Evolutionary conservation across 306 rosid genomes (phyloP).

Genomic region (Dalbergia cochinchinensis): DNA sequence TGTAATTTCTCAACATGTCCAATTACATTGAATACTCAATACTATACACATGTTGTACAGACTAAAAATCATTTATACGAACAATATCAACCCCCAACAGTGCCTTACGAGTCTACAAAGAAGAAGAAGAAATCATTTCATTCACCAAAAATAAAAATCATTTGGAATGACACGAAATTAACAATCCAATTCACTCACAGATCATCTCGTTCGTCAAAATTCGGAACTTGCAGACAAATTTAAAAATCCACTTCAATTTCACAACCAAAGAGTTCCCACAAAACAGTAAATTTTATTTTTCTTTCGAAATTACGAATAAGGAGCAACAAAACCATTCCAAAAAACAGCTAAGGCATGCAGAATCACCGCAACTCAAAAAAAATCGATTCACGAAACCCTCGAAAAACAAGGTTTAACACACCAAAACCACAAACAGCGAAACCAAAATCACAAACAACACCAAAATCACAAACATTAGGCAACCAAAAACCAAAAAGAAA

Average conservation of each 20-base stretch:
- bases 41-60: not conserved
- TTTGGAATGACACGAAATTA: not conserved
- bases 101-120: not conserved
- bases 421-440: slow-evolving; percentile 9
- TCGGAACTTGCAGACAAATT: not conserved
- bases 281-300: not conserved
- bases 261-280: not conserved
- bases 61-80: not conserved
- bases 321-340: not conserved
- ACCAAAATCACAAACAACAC: not conserved
- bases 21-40: not conserved
- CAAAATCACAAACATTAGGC: not conserved
- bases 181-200: not conserved
- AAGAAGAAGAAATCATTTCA: not conserved
- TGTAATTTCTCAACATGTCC: not conserved
- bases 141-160: not conserved
- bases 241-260: not conserved
- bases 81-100: not conserved
- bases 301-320: not conserved
- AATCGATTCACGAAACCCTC: slow-evolving; percentile 38
- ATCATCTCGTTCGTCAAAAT: not conserved
- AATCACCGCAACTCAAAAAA: not conserved
- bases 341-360: slow-evolving; percentile 38
- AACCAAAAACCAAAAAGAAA: too few species aligned
- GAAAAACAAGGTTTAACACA: not conserved